Conservation (phyloP, 768 basidiomycete species). For the Dacryopinax primogenitus region DNA sequence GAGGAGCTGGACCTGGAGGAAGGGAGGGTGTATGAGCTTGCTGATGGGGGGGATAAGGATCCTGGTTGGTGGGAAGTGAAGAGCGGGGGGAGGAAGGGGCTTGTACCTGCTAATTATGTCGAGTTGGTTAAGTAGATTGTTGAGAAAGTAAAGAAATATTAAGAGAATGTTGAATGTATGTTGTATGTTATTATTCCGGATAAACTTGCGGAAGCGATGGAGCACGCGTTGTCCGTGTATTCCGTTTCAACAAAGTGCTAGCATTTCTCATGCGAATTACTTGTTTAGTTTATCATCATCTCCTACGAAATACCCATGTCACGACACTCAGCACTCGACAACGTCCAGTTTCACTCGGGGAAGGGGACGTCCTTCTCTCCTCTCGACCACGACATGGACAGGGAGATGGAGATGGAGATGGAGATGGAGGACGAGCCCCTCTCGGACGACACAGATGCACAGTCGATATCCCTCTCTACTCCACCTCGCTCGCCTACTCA, state of each 20-base stretch:
- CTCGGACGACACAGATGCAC: background rate
- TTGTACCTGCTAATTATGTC: background rate
- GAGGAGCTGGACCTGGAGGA: constrained; percentile 55
- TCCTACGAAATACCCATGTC: background rate
- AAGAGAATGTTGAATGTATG: too few species aligned
- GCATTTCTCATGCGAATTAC: background rate
- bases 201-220: background rate
- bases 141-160: background rate
- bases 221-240: background rate
- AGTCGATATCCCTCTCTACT: constrained; percentile 3
- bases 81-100: background rate
- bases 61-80: constrained; percentile 50
- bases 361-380: background rate
- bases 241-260: background rate
- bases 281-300: background rate
- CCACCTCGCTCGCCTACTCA: background rate
- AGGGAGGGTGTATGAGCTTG: constrained; percentile 51
- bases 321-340: too few species aligned
- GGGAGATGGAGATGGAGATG: background rate
- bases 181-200: background rate
- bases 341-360: too few species aligned
- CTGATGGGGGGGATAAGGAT: constrained; percentile 53
- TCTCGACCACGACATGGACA: background rate
- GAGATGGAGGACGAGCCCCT: background rate
- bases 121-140: background rate